phyloP scores from a whole-genome alignment of 805 yeast genomes.

The Ogataea pini region DNA sequence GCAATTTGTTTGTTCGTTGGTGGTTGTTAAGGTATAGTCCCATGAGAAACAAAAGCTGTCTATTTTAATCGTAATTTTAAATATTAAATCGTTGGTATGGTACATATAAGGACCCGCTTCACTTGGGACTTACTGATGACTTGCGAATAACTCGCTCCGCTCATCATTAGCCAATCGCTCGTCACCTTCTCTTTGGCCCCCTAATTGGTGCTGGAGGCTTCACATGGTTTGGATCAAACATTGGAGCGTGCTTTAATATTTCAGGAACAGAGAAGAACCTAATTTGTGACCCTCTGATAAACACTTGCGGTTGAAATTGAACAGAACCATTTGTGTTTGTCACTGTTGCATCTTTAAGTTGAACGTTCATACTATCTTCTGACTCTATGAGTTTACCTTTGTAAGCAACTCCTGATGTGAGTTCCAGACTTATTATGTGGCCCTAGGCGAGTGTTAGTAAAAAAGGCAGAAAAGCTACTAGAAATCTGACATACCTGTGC shows the following conservation, averaged over 20 bases:
- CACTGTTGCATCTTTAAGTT: conserved; percentile 75
- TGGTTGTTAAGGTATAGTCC: neutral
- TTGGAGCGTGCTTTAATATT: conserved; percentile 82
- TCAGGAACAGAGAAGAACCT: conserved; percentile 87
- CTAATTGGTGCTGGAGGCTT: conserved; percentile 74
- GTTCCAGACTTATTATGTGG: conserved; percentile 79
- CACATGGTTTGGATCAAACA: conserved; percentile 59
- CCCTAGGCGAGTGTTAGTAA: conserved; percentile 48
- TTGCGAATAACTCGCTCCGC: neutral
- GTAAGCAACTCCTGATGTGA: conserved; percentile 82
- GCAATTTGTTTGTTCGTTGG: conserved; percentile 16
- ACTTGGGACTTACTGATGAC: too few relatives aligned
- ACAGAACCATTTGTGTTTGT: conserved; percentile 77
- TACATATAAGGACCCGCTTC: too few relatives aligned
- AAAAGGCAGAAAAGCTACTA: neutral
- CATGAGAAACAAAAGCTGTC: neutral
- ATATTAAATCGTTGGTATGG: neutral
- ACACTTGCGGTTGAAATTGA: conserved; percentile 77
- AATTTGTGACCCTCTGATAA: conserved; percentile 88
- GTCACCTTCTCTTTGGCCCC: conserved; percentile 35
- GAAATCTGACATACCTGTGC: conserved; percentile 59
- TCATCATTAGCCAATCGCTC: neutral
- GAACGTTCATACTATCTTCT: conserved; percentile 95
- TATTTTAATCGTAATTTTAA: neutral
- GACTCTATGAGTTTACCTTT: conserved; percentile 82